Evolutionary conservation across 2,329 filamentous ascomycete species (phyloP), one percentile per base, ranked within the genome.

Genomic region (Aspergillus sp.): DNA sequence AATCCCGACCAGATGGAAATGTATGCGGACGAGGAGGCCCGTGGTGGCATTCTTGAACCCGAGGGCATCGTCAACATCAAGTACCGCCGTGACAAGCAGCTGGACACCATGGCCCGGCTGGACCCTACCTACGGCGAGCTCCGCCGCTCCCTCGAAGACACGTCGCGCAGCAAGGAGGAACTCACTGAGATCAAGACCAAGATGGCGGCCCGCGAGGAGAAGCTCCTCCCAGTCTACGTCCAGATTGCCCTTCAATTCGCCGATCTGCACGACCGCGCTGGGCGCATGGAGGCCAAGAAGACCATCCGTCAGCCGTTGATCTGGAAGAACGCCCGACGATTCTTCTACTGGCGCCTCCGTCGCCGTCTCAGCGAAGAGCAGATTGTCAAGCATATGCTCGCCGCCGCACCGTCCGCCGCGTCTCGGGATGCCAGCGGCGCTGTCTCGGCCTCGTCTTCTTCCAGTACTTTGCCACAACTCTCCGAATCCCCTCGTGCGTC

Each of bases 341-440:
- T 91, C 84, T 96, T 98, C 74, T 98, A 96, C 82, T 98, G 93
- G 91, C 89, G 91, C 64, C 80, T 95, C 42, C 88, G 93, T 63
- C 83, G 91, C 58, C 79, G 91, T 66, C 74, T 98, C 57, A 96
- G 93, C 64, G 91, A 98, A 68, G 91, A 98, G 68, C 85, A 93
- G 63, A 86, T 98, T 50, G 74, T 98, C 60, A 91, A 88, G 68
- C 86, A 86, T 65, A 85, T 98, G 75, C 69, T 54, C 46, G 58
- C 55, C 44, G 70, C 39, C 44, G 60, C 52, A 44, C 57, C 37
- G 44, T 57, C 22, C 54, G 66, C 29, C 61, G 40, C 44, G 32
- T 52, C 55, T 32, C 47, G 45, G 38, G 43, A 53, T 44, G 45
- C 52, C 58, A 35, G 52, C 48, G 44, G 61, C 55, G 71, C 55